A percentile compares a stretch with the other conserved stretches of the same genome.
These are phyloP conservation scores for Trichosporon ovoides DNA, from an alignment of 1,284 basidiomycete genomes.

Conservation along the genomic window DNA sequence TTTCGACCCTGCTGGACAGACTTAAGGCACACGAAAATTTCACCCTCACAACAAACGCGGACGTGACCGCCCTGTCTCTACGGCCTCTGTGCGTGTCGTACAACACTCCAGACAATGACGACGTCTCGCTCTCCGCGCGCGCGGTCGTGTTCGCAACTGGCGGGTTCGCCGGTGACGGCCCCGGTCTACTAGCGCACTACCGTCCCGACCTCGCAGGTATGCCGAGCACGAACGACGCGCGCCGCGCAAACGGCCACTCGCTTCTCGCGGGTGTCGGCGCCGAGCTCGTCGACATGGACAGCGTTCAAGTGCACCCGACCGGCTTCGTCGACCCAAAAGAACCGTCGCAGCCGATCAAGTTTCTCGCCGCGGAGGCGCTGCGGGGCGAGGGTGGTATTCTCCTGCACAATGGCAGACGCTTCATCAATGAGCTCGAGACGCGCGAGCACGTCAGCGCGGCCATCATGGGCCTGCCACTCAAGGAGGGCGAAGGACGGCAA, in stretches of 20 bases:
- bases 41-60: slow-evolving; percentile 3
- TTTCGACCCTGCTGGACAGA: slow-evolving; percentile 10
- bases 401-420: slow-evolving; percentile 6
- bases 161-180: slow-evolving; percentile 15
- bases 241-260: slow-evolving; percentile 4
- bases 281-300: slow-evolving; percentile 15
- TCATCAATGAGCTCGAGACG: slow-evolving; percentile 14
- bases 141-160: slow-evolving; percentile 14
- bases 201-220: slow-evolving; percentile 15
- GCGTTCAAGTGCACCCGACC: slow-evolving; percentile 17
- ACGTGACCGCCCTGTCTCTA: slow-evolving; percentile 6
- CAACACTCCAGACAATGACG: not conserved
- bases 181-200: slow-evolving; percentile 9
- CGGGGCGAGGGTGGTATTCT: slow-evolving; percentile 16
- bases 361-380: slow-evolving; percentile 14
- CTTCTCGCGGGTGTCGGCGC: slow-evolving; percentile 11
- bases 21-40: slow-evolving; percentile 8
- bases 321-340: slow-evolving; percentile 11
- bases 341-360: slow-evolving; percentile 6
- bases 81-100: not conserved
- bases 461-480: slow-evolving; percentile 2
- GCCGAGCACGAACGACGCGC: slow-evolving; percentile 15
- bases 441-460: slow-evolving; percentile 4
- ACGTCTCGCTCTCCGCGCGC: not conserved
- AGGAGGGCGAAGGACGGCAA: not conserved